These are phyloP conservation scores for Vanderwaltozyma yarrowii DNA, from an alignment of 805 yeast species.

Conservation along the genomic window DNA sequence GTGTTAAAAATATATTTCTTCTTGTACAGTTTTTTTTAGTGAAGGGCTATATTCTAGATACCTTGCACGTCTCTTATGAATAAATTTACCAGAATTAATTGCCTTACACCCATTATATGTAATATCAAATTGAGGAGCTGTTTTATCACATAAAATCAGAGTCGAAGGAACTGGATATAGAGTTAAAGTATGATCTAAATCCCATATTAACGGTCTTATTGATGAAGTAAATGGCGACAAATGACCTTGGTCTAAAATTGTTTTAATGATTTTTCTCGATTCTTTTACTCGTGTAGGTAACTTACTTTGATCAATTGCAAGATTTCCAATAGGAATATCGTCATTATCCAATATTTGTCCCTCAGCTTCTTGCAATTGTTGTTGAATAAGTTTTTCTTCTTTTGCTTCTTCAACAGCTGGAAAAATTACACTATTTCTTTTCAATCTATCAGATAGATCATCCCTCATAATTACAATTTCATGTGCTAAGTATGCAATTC, in stretches of 20 bases:
- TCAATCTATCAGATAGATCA: constrained; percentile 58
- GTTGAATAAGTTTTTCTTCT: constrained; percentile 9
- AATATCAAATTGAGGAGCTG: constrained; percentile 61
- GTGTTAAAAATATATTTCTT: constrained; percentile 34
- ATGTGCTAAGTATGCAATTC: constrained; percentile 71
- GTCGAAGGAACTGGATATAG: constrained; percentile 72
- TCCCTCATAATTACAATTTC: constrained; percentile 71
- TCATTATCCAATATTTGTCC: constrained; percentile 17
- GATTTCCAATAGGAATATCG: constrained; percentile 14
- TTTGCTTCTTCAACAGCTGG: constrained; percentile 28
- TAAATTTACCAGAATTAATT: constrained; percentile 56
- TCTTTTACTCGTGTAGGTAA: constrained; percentile 42
- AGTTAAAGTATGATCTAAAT: constrained; percentile 56
- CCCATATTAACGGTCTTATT: constrained; percentile 57
- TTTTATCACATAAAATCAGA: constrained; percentile 54
- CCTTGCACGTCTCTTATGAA: constrained; percentile 39
- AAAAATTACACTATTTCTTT: constrained; percentile 56
- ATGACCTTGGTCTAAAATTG: constrained; percentile 79
- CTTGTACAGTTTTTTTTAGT: constrained; percentile 39
- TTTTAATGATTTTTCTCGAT: constrained; percentile 63
- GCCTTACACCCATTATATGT: constrained; percentile 77
- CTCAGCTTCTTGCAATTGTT: constrained; percentile 14
- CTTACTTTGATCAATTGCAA: constrained; percentile 27
- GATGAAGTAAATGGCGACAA: constrained; percentile 65
- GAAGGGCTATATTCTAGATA: constrained; percentile 70